phyloP scores from a whole-genome alignment of 2,329 filamentous ascomycete species.

The Alternaria conjuncta region DNA sequence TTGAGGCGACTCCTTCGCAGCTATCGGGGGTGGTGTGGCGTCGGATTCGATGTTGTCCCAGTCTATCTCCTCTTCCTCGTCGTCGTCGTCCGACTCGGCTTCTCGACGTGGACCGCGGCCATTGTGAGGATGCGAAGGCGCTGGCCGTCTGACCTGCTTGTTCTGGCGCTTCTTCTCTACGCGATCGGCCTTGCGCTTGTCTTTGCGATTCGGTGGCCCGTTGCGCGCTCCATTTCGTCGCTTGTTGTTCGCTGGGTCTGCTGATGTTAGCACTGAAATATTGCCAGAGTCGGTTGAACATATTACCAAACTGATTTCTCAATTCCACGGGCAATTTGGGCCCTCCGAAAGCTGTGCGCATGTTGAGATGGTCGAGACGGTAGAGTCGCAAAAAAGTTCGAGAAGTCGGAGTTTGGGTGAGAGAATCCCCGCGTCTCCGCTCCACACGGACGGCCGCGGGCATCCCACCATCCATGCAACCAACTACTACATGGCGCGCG shows the following conservation, averaged over 20 bases:
- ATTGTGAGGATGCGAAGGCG: slow-evolving; percentile 24
- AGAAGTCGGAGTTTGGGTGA: slow-evolving; percentile 32
- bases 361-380: slow-evolving; percentile 28
- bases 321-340: slow-evolving; percentile 57
- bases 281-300: not conserved
- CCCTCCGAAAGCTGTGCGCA: slow-evolving; percentile 48
- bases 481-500: slow-evolving; percentile 27
- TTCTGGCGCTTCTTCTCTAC: slow-evolving; percentile 63
- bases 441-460: slow-evolving; percentile 21
- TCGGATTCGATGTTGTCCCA: slow-evolving; percentile 46
- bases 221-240: slow-evolving; percentile 35
- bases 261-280: slow-evolving; percentile 5
- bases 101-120: slow-evolving; percentile 14
- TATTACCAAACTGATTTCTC: slow-evolving; percentile 51
- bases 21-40: slow-evolving; percentile 23
- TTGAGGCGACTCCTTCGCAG: slow-evolving; percentile 30
- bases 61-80: slow-evolving; percentile 34
- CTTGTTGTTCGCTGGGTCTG: slow-evolving; percentile 38
- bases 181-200: slow-evolving; percentile 71
- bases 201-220: slow-evolving; percentile 60
- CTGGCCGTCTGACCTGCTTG: slow-evolving; percentile 20
- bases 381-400: slow-evolving; percentile 40
- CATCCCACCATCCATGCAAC: slow-evolving; percentile 26
- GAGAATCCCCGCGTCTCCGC: slow-evolving; percentile 29
- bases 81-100: slow-evolving; percentile 26